A percentile compares a stretch with the other conserved stretches of the same genome.
phyloP scores from a whole-genome alignment of 208 protist species.

The Acanthamoeba healyi region DNA sequence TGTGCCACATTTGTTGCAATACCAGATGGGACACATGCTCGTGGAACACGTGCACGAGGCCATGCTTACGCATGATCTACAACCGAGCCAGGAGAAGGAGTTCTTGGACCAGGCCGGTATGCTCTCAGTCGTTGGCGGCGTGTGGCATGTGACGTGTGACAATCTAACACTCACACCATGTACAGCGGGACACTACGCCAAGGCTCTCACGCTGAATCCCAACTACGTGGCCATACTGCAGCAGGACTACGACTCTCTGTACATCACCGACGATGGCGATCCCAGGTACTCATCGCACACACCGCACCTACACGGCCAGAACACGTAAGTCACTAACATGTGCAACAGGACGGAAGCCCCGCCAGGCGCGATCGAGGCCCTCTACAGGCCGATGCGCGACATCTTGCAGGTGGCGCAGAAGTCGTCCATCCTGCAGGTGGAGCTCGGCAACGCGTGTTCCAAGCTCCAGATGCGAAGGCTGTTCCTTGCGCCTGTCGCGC shows the following conservation, averaged over 20 bases:
- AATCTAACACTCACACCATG: no score
- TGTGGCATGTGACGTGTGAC: no score
- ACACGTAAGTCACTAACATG: no score
- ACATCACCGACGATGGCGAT: constrained; percentile 63
- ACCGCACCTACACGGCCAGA: no score
- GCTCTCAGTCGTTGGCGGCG: no score
- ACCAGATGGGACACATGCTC: constrained; percentile 10
- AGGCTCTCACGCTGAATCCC: constrained; percentile 61
- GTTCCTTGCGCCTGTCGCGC: constrained; percentile 39
- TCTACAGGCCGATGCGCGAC: constrained; percentile 16
- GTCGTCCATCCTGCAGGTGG: neutral
- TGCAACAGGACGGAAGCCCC: neutral
- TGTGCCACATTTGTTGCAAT: neutral
- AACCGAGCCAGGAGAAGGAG: neutral
- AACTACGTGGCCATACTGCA: constrained; percentile 38
- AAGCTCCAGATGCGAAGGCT: neutral
- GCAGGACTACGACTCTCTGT: constrained; percentile 52
- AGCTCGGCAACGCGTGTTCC: constrained; percentile 43
- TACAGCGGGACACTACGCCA: constrained; percentile 41
- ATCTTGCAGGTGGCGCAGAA: constrained; percentile 38
- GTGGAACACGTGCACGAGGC: constrained; percentile 16
- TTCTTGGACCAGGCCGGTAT: neutral
- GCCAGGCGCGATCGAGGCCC: constrained; percentile 11
- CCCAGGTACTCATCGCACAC: neutral
- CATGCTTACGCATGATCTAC: constrained; percentile 30